Conservation (phyloP, 2,329 filamentous ascomycete species). For the Cladorrhinum sp. region DNA sequence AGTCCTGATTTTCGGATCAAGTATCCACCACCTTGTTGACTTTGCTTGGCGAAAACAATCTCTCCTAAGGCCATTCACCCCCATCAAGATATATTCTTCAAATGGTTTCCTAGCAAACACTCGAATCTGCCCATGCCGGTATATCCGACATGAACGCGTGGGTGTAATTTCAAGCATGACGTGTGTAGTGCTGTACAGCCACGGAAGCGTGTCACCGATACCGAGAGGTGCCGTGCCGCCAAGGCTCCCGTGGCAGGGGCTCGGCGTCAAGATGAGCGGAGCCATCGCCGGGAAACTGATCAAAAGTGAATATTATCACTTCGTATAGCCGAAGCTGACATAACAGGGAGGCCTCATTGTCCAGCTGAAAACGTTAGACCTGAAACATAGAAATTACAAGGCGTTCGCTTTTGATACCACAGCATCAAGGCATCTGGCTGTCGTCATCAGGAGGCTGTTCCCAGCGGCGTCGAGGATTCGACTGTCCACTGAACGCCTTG, state of each 20-base stretch:
- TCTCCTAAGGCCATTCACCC: neutral
- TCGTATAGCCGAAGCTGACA: neutral
- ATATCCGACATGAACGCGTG: neutral
- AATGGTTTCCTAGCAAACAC: neutral
- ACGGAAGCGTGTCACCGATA: slow-evolving; percentile 4
- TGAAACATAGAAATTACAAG: neutral
- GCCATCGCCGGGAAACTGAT: neutral
- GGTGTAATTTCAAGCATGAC: slow-evolving; percentile 7
- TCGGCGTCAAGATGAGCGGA: neutral
- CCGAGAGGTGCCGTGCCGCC: neutral
- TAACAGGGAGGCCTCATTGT: neutral
- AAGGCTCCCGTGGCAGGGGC: slow-evolving; percentile 1
- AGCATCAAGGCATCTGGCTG: slow-evolving; percentile 24
- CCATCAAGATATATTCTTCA: neutral
- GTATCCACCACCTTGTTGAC: neutral
- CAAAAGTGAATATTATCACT: neutral
- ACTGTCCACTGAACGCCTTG: neutral
- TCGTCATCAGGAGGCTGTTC: slow-evolving; percentile 29
- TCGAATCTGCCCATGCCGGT: neutral
- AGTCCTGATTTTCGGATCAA: neutral
- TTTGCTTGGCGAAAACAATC: neutral
- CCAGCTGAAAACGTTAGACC: neutral
- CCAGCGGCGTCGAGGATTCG: slow-evolving; percentile 19
- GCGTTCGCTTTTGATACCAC: neutral
- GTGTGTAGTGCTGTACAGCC: neutral